Evolutionary conservation across 176 grass and related monocot species (phyloP), one percentile per base, ranked within the genome.

Genomic region (Rhynchospora pubera): DNA sequence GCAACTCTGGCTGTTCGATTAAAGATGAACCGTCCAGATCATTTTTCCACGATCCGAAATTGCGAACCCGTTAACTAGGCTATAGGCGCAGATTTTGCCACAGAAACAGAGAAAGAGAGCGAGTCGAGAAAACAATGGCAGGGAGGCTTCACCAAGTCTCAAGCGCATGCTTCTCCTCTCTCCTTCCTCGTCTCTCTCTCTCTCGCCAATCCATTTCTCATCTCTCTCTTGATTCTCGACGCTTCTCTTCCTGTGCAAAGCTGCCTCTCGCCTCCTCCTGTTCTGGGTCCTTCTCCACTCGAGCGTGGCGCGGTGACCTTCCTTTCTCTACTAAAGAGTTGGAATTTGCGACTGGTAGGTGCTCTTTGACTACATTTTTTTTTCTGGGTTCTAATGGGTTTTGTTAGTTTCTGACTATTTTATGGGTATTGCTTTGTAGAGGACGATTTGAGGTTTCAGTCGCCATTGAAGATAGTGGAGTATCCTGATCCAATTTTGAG

Each of bases 401-500:
- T 53, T 22, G 19, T 15, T 21, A 46, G 9, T 66, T 79, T 9
- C 13, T 48, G 58, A 3, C 7, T 28, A n/a, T 84, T 11, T 53
- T 67, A 34, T 64, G 1, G 8, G 10, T n/a, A 26, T 79, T 50
- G n/a, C 42, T 84, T 57, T 42, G 19, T 80, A 99, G 96, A 91
- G 74, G 82, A 82, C 9, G 96, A 99, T 90, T 88, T 99, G 75
- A 79, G 66, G 84, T 99, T 93, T 86, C 84, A 95, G 59, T 70
- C 77, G 56, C 89, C 96, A 26, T 84, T 99, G 53, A 86, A 87
- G 87, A 90, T 99, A 42, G 92, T 99, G 59, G 76, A 83, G 83
- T 99, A 99, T 91, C 96, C 96, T 9, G 85, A 95, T 63, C 89
- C 92, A 18, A 16, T 95, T 42, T 74, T 99, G 77, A 91, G 91